A percentile compares a stretch with the other conserved stretches of the same genome.
These are phyloP conservation scores for Penicillium paneum DNA, from an alignment of 2,329 filamentous ascomycete genomes.

Conservation along the genomic window DNA sequence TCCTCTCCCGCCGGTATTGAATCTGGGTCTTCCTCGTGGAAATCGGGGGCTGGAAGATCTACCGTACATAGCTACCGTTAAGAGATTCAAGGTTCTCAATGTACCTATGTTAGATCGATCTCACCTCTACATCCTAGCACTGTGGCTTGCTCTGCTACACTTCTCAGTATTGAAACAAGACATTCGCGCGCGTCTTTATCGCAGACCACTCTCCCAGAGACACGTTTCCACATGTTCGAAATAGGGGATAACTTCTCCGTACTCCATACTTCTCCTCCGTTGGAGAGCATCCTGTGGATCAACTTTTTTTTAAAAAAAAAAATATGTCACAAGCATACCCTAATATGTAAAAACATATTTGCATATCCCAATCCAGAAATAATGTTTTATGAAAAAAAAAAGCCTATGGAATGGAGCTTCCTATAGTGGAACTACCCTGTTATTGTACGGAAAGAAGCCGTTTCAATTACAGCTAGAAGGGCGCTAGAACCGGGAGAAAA, in stretches of 20 bases:
- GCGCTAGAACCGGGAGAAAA: constrained; percentile 27
- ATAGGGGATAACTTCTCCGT: background rate
- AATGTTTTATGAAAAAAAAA: background rate
- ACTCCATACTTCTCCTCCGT: background rate
- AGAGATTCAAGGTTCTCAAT: constrained; percentile 16
- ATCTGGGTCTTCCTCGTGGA: constrained; percentile 12
- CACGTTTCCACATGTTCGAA: background rate
- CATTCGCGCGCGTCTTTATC: background rate
- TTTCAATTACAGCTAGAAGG: constrained; percentile 26
- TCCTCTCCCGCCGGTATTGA: background rate
- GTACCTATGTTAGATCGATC: background rate
- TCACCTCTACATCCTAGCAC: background rate
- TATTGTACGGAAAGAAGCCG: constrained; percentile 17
- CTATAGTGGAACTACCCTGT: constrained; percentile 17
- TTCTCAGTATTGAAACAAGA: background rate
- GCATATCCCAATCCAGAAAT: background rate
- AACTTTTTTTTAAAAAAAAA: background rate
- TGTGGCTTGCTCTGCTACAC: background rate
- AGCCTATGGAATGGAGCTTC: constrained; percentile 15
- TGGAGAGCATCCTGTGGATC: background rate
- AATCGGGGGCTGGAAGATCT: constrained; percentile 22
- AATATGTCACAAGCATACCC: background rate
- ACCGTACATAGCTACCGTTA: constrained; percentile 16
- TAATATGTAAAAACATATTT: background rate
- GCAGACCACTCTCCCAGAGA: background rate